Evolutionary conservation across 2,329 filamentous ascomycete genomes (phyloP).

Genomic region (Chalaropsis thielavioides): DNA sequence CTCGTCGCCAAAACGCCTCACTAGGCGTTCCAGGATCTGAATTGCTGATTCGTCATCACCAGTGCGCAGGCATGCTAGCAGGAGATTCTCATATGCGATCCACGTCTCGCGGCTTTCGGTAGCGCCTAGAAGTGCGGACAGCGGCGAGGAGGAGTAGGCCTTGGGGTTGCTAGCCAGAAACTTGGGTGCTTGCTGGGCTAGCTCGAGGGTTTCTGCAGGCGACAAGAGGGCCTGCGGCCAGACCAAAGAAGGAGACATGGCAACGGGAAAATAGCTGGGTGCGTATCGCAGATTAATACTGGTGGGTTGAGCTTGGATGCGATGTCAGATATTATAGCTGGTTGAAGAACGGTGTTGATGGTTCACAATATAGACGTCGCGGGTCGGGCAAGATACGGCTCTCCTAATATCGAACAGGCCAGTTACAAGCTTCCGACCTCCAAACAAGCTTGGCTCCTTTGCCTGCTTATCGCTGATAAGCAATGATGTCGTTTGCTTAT

Average conservation of each 20-base stretch:
- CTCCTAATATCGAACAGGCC: not conserved
- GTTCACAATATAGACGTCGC: not conserved
- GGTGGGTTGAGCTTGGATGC: too few species aligned
- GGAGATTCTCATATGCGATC: slow-evolving; percentile 72
- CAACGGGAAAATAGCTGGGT: slow-evolving; percentile 3
- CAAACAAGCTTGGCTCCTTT: slow-evolving; percentile 4
- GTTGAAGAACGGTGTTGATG: not conserved
- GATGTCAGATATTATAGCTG: not conserved
- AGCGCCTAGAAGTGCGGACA: slow-evolving; percentile 39
- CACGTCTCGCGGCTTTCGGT: slow-evolving; percentile 68
- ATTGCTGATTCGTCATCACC: slow-evolving; percentile 69
- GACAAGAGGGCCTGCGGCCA: slow-evolving; percentile 43
- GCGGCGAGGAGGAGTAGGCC: slow-evolving; percentile 39
- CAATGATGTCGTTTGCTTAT: not conserved
- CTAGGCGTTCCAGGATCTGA: slow-evolving; percentile 59
- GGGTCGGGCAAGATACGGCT: not conserved
- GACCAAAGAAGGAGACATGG: slow-evolving; percentile 40
- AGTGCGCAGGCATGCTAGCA: slow-evolving; percentile 70
- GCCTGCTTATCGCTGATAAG: slow-evolving; percentile 8
- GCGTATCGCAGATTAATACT: not conserved
- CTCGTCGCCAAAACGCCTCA: slow-evolving; percentile 61
- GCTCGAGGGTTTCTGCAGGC: slow-evolving; percentile 38
- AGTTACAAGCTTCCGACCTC: not conserved
- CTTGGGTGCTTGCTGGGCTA: slow-evolving; percentile 46
- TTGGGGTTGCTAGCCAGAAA: slow-evolving; percentile 41